Conservation (phyloP, 495 filamentous ascomycete genomes). For the Neurospora sp. region DNA sequence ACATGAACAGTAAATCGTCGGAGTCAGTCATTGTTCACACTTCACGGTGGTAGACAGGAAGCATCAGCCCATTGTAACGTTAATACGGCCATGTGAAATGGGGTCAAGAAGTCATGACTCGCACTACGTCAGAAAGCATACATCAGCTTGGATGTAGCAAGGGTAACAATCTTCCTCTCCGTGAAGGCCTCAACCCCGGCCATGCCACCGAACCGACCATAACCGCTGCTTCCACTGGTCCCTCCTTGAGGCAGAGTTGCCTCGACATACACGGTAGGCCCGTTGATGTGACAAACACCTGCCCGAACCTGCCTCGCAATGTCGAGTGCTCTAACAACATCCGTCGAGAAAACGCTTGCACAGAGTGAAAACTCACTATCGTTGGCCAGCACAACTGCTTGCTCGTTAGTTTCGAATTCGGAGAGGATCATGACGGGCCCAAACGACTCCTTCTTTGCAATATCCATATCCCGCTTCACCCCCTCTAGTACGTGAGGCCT, state of each 20-base stretch:
- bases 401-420: slow-evolving; percentile 19
- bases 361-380: slow-evolving; percentile 24
- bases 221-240: slow-evolving; percentile 24
- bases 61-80: neutral
- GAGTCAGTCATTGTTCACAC: neutral
- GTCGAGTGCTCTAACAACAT: slow-evolving; percentile 22
- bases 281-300: slow-evolving; percentile 26
- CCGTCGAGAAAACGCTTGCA: slow-evolving; percentile 22
- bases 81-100: neutral
- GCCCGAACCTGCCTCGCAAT: slow-evolving; percentile 19
- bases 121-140: slow-evolving; percentile 11
- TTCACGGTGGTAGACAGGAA: neutral
- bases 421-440: slow-evolving; percentile 23
- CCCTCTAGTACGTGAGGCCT: slow-evolving; percentile 21
- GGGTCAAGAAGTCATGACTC: neutral
- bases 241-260: slow-evolving; percentile 25
- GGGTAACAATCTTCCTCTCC: slow-evolving; percentile 22
- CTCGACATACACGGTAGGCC: slow-evolving; percentile 25
- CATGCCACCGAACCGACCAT: slow-evolving; percentile 27
- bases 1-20: neutral
- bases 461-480: slow-evolving; percentile 19
- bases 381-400: slow-evolving; percentile 24
- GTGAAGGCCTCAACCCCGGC: slow-evolving; percentile 22
- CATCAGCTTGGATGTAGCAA: slow-evolving; percentile 16
- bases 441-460: slow-evolving; percentile 24